Evolutionary conservation across 192 early-diverging fungal genomes (phyloP).

Genomic region (Backusella sp.): DNA sequence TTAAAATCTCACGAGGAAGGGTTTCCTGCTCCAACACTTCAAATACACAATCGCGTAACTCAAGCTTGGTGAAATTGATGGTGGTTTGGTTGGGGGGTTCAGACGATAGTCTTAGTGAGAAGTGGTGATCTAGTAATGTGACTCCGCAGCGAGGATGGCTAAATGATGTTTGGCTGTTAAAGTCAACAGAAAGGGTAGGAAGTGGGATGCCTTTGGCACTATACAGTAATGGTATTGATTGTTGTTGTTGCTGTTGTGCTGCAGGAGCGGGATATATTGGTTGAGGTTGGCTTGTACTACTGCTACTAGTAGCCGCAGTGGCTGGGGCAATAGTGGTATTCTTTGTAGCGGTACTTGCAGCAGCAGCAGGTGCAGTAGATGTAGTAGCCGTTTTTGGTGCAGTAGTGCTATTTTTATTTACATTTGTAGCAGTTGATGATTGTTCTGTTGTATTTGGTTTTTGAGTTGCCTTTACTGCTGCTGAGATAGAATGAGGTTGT

Average conservation of each 20-base stretch:
- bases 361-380: neutral
- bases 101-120: conserved; percentile 26
- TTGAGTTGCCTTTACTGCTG: neutral
- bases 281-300: neutral
- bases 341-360: neutral
- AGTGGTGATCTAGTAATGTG: conserved; percentile 27
- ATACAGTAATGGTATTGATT: neutral
- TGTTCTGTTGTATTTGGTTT: neutral
- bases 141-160: conserved; percentile 35
- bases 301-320: neutral
- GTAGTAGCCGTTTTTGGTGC: neutral
- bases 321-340: neutral
- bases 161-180: conserved; percentile 16
- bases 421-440: neutral
- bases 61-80: conserved; percentile 25
- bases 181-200: conserved; percentile 33
- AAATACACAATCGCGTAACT: conserved; percentile 20
- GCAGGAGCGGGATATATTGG: neutral
- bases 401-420: neutral
- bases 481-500: neutral
- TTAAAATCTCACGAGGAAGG: conserved; percentile 25
- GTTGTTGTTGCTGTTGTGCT: neutral
- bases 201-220: conserved; percentile 30
- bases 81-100: conserved; percentile 17
- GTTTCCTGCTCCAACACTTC: conserved; percentile 3